Evolutionary conservation across 345 rosid genomes (phyloP).

Genomic region (Cochlearia excelsa): DNA sequence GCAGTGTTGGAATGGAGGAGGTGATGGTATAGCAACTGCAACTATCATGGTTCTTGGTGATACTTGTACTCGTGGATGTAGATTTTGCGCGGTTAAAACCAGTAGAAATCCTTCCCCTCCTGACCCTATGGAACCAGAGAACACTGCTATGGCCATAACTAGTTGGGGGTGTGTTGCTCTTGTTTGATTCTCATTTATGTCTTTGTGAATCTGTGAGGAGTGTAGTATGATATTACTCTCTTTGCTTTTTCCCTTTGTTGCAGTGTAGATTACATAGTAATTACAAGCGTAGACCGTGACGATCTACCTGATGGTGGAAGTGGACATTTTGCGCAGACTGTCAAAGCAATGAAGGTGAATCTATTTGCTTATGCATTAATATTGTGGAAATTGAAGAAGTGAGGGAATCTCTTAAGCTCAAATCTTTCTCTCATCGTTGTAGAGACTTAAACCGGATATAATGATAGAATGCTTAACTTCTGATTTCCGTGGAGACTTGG

Average conservation of each 20-base stretch:
- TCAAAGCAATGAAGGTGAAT: slow-evolving; percentile 79
- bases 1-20: slow-evolving; percentile 99
- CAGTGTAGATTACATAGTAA: slow-evolving; percentile 95
- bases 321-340: slow-evolving; percentile 97
- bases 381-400: neutral
- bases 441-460: slow-evolving; percentile 85
- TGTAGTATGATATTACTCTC: slow-evolving; percentile 14
- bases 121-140: slow-evolving; percentile 89
- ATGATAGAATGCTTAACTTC: slow-evolving; percentile 98
- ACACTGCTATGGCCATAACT: slow-evolving; percentile 85
- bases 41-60: slow-evolving; percentile 98
- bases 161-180: slow-evolving; percentile 76
- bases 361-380: slow-evolving; percentile 9
- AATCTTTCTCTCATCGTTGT: slow-evolving; percentile 24
- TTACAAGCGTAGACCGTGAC: slow-evolving; percentile 97
- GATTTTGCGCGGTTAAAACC: slow-evolving; percentile 98
- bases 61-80: slow-evolving; percentile 97
- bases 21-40: slow-evolving; percentile 92
- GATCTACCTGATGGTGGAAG: slow-evolving; percentile 99
- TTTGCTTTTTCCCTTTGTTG: slow-evolving; percentile 25
- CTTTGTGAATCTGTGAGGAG: neutral
- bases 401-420: slow-evolving; percentile 1
- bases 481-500: slow-evolving; percentile 88
- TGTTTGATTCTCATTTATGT: neutral
- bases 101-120: slow-evolving; percentile 88